Evolutionary conservation across 106 monocot genomes (phyloP), one percentile per base, ranked within the genome.

Genomic region (Cymbidium sinense): DNA sequence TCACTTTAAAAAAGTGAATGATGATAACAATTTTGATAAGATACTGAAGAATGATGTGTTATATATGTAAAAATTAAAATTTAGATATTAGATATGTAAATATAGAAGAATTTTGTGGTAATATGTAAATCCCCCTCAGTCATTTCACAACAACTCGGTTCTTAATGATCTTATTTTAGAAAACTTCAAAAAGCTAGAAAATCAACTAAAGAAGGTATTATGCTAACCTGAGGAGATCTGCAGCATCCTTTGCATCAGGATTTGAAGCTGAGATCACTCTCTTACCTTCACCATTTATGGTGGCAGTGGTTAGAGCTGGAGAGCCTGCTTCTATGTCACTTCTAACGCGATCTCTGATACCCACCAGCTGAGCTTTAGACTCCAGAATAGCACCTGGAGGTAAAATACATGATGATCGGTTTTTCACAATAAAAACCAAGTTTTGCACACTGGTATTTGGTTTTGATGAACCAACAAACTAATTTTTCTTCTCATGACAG

Each of bases 221-320:
- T n/a, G n/a, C 30, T 47, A 76, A 98, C 98, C 98, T 92, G 13
- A 98, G 78, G 58, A 98, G 88, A 43, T 94, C 91, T 10, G 98
- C 94, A 79, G 94, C 98, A 83, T 98, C 98, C 81, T 90, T 88
- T 51, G 84, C 61, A 41, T 90, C 94, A n/a, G 98, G 98, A 80
- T 98, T 92, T 77, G 92, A 52, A 7, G 92, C 98, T 69, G 92
- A 84, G 71, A 91, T 44, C 13, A 90, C 62, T 67, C 86, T 47
- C 73, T 90, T 90, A 35, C 80, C 75, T 78, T 93, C 92, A 35
- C 80, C 28, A 50, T n/a, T 70, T 20, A 34, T 65, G 64, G 37
- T 47, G 20, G 33, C 64, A 21, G 75, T 36, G 1, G 43, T 84
- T 70, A 87, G 35, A 74, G 69, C 74, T 55, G 89, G 70, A 79